These are phyloP conservation scores for Fusarium oligoseptatum DNA, from an alignment of 2,329 filamentous ascomycete genomes.

Conservation along the genomic window DNA sequence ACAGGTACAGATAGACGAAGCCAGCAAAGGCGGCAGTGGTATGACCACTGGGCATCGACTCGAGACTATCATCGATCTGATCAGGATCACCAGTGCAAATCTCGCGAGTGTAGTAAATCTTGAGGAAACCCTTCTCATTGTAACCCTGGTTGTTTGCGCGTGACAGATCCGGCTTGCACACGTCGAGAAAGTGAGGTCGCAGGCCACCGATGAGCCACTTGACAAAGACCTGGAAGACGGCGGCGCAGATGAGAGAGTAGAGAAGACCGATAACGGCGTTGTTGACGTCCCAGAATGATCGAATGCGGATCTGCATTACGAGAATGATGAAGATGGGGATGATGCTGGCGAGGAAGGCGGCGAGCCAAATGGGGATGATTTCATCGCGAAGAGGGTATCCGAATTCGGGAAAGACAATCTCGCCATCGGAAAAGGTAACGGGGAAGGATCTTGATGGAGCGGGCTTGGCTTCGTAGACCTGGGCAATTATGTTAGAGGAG, in stretches of 20 bases:
- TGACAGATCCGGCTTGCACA: constrained; percentile 71
- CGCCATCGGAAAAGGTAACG: constrained; percentile 74
- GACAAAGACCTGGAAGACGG: constrained; percentile 77
- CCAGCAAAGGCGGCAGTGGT: constrained; percentile 74
- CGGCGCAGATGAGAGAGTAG: constrained; percentile 76
- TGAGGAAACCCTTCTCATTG: constrained; percentile 64
- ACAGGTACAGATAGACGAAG: constrained; percentile 74
- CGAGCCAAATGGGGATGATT: constrained; percentile 78
- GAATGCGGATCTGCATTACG: constrained; percentile 75
- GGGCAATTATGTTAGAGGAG: not conserved
- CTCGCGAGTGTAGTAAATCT: constrained; percentile 73
- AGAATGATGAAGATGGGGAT: constrained; percentile 76
- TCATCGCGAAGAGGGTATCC: constrained; percentile 78
- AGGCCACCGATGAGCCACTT: constrained; percentile 76
- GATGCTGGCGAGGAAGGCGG: constrained; percentile 73
- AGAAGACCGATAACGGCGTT: constrained; percentile 78
- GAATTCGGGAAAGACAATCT: constrained; percentile 78
- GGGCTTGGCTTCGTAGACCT: constrained; percentile 75
- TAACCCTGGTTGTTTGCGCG: constrained; percentile 55
- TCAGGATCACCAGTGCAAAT: constrained; percentile 70
- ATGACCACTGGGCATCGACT: constrained; percentile 78
- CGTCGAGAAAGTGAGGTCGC: constrained; percentile 73
- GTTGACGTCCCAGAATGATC: constrained; percentile 78
- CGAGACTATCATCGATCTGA: constrained; percentile 71
- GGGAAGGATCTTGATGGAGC: constrained; percentile 78